A percentile compares a stretch with the other conserved stretches of the same genome.
phyloP scores from a whole-genome alignment of 2,329 filamentous ascomycete species.

The Talaromyces marneffei region DNA sequence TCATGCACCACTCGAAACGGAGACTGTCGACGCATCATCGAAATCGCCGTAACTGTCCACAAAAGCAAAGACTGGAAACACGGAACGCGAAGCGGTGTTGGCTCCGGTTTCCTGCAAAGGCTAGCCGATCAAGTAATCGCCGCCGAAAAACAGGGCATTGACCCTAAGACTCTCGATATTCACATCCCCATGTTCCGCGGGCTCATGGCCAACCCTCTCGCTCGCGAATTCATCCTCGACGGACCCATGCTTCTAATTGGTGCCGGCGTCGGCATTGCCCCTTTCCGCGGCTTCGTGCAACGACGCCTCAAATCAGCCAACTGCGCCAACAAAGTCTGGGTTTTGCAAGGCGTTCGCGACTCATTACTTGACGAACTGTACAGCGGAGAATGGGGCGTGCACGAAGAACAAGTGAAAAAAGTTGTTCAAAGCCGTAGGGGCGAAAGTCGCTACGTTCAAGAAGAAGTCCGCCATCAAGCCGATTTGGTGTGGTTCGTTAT shows the following conservation, averaged over 20 bases:
- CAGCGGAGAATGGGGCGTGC: conserved; percentile 89
- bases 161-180: conserved; percentile 53
- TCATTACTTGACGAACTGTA: conserved; percentile 93
- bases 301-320: conserved; percentile 88
- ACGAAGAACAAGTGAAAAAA: conserved; percentile 79
- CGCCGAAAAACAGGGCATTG: conserved; percentile 56
- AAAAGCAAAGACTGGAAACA: conserved; percentile 73
- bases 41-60: conserved; percentile 95
- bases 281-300: conserved; percentile 96
- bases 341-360: conserved; percentile 90
- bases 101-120: conserved; percentile 88
- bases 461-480: conserved; percentile 83
- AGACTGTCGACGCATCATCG: conserved; percentile 72
- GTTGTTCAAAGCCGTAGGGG: conserved; percentile 71
- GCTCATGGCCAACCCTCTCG: conserved; percentile 93
- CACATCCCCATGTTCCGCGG: conserved; percentile 97
- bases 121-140: conserved; percentile 68
- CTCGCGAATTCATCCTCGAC: conserved; percentile 83
- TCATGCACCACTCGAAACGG: conserved; percentile 63
- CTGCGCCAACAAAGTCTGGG: conserved; percentile 97
- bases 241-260: conserved; percentile 97
- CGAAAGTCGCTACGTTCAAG: conserved; percentile 88
- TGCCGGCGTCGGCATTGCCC: conserved; percentile 91
- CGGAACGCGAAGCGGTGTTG: conserved; percentile 71
- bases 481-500: conserved; percentile 98